phyloP scores from a whole-genome alignment of 78 protist genomes.

The Dictyostelium purpureum region DNA sequence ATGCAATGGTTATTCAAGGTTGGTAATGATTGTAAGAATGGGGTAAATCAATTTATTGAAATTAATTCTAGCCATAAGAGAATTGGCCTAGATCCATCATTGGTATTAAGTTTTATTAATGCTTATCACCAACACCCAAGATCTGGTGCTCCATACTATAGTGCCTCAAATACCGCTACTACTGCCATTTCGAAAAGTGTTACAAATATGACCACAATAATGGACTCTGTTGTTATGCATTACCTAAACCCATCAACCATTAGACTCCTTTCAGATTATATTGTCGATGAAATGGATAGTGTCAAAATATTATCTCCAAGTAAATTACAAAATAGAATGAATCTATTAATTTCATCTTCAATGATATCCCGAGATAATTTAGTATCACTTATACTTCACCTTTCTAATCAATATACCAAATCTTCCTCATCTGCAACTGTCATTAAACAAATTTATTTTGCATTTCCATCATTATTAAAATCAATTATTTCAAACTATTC shows the following conservation, averaged over 20 bases:
- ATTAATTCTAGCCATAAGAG: too few species aligned
- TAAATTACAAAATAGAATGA: background rate
- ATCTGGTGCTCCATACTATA: constrained; percentile 60
- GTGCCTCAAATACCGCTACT: background rate
- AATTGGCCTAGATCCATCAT: background rate
- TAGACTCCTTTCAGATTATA: constrained; percentile 11
- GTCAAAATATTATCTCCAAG: background rate
- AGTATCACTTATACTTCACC: constrained; percentile 21
- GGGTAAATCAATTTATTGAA: background rate
- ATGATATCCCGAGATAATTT: constrained; percentile 14
- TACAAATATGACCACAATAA: background rate
- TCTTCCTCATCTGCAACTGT: constrained; percentile 3
- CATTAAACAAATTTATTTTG: constrained; percentile 25
- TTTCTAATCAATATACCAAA: constrained; percentile 10
- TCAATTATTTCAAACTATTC: constrained; percentile 1
- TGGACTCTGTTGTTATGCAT: background rate
- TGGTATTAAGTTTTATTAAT: constrained; percentile 15
- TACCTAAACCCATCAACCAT: constrained; percentile 16
- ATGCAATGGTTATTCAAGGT: background rate
- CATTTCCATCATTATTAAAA: constrained; percentile 22
- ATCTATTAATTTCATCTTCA: constrained; percentile 4
- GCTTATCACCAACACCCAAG: constrained; percentile 62
- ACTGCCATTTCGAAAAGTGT: background rate
- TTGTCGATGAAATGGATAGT: constrained; percentile 25
- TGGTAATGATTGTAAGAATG: background rate